Evolutionary conservation across 2,329 filamentous ascomycete genomes (phyloP).

Genomic region (Verticillium klebahnii): DNA sequence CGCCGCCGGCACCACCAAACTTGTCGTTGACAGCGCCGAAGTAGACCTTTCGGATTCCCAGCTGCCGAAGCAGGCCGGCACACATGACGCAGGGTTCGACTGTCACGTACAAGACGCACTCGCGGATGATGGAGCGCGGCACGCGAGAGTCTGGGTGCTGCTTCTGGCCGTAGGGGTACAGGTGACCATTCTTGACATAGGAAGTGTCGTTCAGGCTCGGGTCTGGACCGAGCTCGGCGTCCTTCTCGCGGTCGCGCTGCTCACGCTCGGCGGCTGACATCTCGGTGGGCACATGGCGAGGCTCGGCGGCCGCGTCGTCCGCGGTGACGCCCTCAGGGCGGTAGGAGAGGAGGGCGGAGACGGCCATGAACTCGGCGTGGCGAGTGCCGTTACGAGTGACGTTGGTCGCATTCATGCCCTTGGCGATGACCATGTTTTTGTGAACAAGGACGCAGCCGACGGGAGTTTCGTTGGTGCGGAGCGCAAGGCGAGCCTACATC

Average conservation of each 20-base stretch:
- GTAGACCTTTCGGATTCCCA: slow-evolving; percentile 83
- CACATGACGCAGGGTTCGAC: slow-evolving; percentile 99
- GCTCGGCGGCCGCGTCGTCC: slow-evolving; percentile 3
- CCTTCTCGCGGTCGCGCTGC: slow-evolving; percentile 15
- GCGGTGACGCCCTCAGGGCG: slow-evolving; percentile 16
- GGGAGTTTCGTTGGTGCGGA: slow-evolving; percentile 85
- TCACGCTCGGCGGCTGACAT: slow-evolving; percentile 6
- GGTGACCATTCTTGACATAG: slow-evolving; percentile 48
- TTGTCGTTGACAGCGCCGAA: slow-evolving; percentile 96
- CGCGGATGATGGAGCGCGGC: slow-evolving; percentile 61
- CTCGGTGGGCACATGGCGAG: slow-evolving; percentile 15
- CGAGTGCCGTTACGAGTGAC: slow-evolving; percentile 84
- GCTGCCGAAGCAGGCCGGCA: slow-evolving; percentile 84
- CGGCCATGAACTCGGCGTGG: slow-evolving; percentile 91
- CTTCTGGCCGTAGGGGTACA: slow-evolving; percentile 60
- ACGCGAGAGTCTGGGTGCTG: slow-evolving; percentile 52
- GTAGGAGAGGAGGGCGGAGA: slow-evolving; percentile 53
- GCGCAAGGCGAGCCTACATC: slow-evolving; percentile 73
- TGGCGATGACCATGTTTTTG: slow-evolving; percentile 72
- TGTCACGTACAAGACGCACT: slow-evolving; percentile 85
- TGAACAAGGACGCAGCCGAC: slow-evolving; percentile 94
- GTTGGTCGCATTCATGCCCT: slow-evolving; percentile 97
- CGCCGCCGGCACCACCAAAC: slow-evolving; percentile 93
- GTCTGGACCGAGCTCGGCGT: slow-evolving; percentile 19
- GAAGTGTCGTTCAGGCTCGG: slow-evolving; percentile 38